These are phyloP conservation scores for Coccomyxa sp. DNA, from an alignment of 139 green algal species.

Conservation along the genomic window DNA sequence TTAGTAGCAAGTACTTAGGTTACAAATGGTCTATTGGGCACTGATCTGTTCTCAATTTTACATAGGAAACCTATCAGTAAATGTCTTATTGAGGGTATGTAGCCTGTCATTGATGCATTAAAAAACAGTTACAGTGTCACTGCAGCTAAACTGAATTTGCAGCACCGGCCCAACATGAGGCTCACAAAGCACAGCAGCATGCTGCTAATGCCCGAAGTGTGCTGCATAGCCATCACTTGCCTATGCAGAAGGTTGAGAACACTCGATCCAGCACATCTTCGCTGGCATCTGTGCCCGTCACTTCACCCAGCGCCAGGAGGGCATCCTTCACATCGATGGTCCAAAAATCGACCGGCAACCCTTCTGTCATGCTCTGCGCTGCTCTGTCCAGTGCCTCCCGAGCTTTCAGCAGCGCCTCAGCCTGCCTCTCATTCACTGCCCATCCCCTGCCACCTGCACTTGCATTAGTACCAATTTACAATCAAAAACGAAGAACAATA, in stretches of 20 bases:
- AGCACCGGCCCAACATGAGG: no score
- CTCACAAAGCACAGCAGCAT: no score
- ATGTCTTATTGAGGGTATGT: no score
- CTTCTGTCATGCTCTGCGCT: slow-evolving; percentile 51
- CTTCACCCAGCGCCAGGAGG: slow-evolving; percentile 81
- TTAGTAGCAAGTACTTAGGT: no score
- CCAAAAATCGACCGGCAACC: slow-evolving; percentile 93
- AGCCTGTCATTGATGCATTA: no score
- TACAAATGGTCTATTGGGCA: no score
- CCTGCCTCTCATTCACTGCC: slow-evolving; percentile 89
- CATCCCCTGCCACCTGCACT: slow-evolving; percentile 65
- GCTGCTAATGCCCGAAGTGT: no score
- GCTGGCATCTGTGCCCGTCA: slow-evolving; percentile 73
- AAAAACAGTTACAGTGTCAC: no score
- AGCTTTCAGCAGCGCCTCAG: slow-evolving; percentile 74
- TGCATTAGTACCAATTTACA: not conserved
- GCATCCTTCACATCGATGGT: slow-evolving; percentile 89
- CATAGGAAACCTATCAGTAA: no score
- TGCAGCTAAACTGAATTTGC: no score
- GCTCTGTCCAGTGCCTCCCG: slow-evolving; percentile 51
- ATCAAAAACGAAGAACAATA: no score
- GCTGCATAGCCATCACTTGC: slow-evolving; percentile 46
- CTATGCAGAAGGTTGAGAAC: slow-evolving; percentile 84
- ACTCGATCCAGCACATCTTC: slow-evolving; percentile 85
- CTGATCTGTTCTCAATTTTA: no score